A percentile compares a stretch with the other conserved stretches of the same genome.
Conservation (phyloP, 768 basidiomycete genomes). For the Coprinopsis strossmayeri region DNA sequence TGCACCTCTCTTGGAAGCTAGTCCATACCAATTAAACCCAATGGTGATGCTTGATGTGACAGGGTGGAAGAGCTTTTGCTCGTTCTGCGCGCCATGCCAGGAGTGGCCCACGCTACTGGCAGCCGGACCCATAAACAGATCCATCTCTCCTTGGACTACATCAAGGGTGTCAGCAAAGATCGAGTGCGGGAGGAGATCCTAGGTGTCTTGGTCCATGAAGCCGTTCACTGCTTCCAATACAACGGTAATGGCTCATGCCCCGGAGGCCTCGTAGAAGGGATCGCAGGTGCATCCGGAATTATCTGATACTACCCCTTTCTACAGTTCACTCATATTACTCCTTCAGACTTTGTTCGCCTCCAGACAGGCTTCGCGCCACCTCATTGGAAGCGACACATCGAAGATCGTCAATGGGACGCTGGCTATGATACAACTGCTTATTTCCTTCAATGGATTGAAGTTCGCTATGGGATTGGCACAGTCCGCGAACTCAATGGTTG, state of each 20-base stretch:
- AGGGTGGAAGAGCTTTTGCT: slow-evolving; percentile 52
- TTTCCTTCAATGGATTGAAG: slow-evolving; percentile 67
- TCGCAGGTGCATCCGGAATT: slow-evolving; percentile 50
- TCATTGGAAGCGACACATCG: slow-evolving; percentile 54
- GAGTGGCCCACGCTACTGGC: slow-evolving; percentile 65
- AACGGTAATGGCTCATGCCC: slow-evolving; percentile 56
- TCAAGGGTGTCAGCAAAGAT: slow-evolving; percentile 31
- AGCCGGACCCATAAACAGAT: slow-evolving; percentile 56
- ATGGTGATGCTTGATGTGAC: slow-evolving; percentile 11
- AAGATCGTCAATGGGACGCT: slow-evolving; percentile 55
- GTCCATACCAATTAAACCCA: neutral
- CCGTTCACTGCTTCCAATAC: slow-evolving; percentile 76
- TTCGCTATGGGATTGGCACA: slow-evolving; percentile 43
- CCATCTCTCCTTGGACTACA: slow-evolving; percentile 62
- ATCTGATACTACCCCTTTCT: neutral
- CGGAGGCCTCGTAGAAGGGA: slow-evolving; percentile 69
- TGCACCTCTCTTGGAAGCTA: slow-evolving; percentile 5
- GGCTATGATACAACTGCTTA: slow-evolving; percentile 72
- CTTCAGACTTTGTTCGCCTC: slow-evolving; percentile 65
- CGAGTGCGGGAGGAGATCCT: slow-evolving; percentile 53
- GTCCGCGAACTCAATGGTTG: slow-evolving; percentile 51
- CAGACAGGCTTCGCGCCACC: slow-evolving; percentile 53
- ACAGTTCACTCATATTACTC: neutral
- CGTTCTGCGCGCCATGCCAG: slow-evolving; percentile 59
- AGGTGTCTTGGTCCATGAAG: slow-evolving; percentile 70